These are phyloP conservation scores for Lodderomyces pseudojiufengensis DNA, from an alignment of 1,139 yeast species.

Conservation along the genomic window DNA sequence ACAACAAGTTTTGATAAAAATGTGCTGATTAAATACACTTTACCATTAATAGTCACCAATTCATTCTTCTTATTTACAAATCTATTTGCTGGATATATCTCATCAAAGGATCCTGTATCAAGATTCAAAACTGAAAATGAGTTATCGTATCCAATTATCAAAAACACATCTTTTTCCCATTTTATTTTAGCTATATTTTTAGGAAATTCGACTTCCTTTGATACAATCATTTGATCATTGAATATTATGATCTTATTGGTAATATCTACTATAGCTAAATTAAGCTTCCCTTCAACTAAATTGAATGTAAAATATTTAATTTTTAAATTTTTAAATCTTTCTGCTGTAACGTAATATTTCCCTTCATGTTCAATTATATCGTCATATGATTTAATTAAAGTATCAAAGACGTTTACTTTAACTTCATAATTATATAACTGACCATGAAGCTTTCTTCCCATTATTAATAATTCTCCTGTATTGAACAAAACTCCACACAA, in stretches of 20 bases:
- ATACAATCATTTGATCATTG: constrained; percentile 7
- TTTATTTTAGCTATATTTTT: constrained; percentile 3
- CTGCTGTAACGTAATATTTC: constrained; percentile 14
- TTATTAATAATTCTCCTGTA: constrained; percentile 36
- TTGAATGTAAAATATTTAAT: constrained; percentile 30
- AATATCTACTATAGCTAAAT: constrained; percentile 12
- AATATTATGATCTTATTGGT: constrained; percentile 20
- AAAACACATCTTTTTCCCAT: constrained; percentile 14
- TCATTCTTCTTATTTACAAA: constrained; percentile 8
- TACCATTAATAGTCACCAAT: constrained; percentile 1
- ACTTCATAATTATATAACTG: constrained; percentile 22
- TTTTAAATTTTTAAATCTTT: constrained; percentile 22
- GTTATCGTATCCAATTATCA: constrained; percentile 9
- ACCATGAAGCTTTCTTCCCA: constrained; percentile 24
- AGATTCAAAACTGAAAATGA: constrained; percentile 5
- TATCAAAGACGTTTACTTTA: constrained; percentile 26
- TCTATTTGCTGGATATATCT: no score
- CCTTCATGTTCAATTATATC: constrained; percentile 11
- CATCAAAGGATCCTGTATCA: no score
- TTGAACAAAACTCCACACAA: constrained; percentile 34
- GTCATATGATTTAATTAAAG: constrained; percentile 21
- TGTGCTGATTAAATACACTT: constrained; percentile 6
- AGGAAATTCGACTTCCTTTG: constrained; percentile 3
- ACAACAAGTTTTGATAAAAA: constrained; percentile 11
- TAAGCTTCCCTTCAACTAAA: constrained; percentile 8